Percentiles rank a stretch among this genome's conserved stretches.
Evolutionary conservation across 23 red algal species (phyloP).

Genomic region (Gracilaria domingensis): DNA sequence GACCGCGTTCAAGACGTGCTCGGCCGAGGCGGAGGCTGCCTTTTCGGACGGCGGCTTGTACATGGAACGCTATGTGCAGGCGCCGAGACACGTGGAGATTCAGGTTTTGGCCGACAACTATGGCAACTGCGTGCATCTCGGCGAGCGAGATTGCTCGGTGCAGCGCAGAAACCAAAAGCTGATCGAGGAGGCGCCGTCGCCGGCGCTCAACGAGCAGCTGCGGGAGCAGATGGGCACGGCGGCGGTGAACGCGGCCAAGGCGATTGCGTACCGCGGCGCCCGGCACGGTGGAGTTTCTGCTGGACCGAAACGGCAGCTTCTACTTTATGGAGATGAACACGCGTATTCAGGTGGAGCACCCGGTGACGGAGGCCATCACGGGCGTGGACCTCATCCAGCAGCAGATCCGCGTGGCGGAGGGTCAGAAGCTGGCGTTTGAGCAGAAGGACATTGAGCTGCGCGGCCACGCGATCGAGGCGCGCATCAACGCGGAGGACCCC

Average conservation of each 20-base stretch:
- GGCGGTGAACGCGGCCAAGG: constrained; percentile 90
- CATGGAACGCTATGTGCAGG: constrained; percentile 91
- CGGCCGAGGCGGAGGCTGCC: constrained; percentile 78
- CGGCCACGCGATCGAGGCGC: constrained; percentile 92
- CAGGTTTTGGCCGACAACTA: constrained; percentile 94
- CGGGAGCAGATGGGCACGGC: constrained; percentile 78
- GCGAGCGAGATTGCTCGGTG: constrained; percentile 95
- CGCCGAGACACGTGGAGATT: constrained; percentile 92
- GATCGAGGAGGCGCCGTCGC: constrained; percentile 94
- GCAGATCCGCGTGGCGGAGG: constrained; percentile 93
- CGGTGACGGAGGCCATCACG: constrained; percentile 96
- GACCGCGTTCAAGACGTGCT: constrained; percentile 74
- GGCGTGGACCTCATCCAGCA: constrained; percentile 91
- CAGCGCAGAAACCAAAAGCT: constrained; percentile 97
- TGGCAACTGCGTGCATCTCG: constrained; percentile 85
- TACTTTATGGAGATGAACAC: constrained; percentile 99
- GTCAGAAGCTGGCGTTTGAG: constrained; percentile 67
- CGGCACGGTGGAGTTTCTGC: constrained; percentile 98
- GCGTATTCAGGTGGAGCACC: constrained; percentile 98
- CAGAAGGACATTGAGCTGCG: constrained; percentile 76
- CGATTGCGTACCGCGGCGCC: constrained; percentile 91
- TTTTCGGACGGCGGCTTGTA: constrained; percentile 85
- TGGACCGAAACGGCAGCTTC: constrained; percentile 79
- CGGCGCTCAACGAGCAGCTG: constrained; percentile 67
- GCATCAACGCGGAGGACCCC: constrained; percentile 94